A percentile compares a stretch with the other conserved stretches of the same genome.
Conservation (phyloP, 345 rosid species). For the Rhizophora mangle region DNA sequence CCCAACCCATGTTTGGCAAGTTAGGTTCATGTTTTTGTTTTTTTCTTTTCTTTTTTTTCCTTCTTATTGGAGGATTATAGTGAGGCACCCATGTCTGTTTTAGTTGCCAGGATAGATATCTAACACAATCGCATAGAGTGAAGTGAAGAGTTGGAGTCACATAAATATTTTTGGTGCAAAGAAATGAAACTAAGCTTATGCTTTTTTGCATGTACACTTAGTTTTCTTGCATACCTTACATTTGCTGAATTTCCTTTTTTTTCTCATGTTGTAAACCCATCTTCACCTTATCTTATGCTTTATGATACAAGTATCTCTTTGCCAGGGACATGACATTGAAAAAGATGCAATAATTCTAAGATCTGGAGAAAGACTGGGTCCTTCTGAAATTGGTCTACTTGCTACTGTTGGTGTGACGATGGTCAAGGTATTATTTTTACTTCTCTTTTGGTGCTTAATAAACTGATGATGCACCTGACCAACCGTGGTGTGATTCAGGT, state of each 20-base stretch:
- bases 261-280: background rate
- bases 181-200: too few species aligned
- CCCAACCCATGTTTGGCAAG: too few species aligned
- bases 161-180: too few species aligned
- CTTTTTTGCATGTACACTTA: background rate
- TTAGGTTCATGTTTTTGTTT: too few species aligned
- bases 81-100: too few species aligned
- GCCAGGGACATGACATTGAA: slow-evolving; percentile 84
- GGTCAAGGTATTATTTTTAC: slow-evolving; percentile 64
- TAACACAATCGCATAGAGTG: too few species aligned
- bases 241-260: background rate
- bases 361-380: slow-evolving; percentile 74
- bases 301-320: slow-evolving; percentile 18
- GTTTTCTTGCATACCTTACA: background rate
- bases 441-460: slow-evolving; percentile 19
- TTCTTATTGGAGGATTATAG: too few species aligned
- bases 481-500: slow-evolving; percentile 46
- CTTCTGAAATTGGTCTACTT: slow-evolving; percentile 89
- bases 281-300: background rate
- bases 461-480: slow-evolving; percentile 10
- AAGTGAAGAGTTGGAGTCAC: too few species aligned
- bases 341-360: slow-evolving; percentile 57
- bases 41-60: too few species aligned
- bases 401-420: slow-evolving; percentile 74
- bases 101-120: too few species aligned